Conservation (phyloP, 768 basidiomycete species). For the Daedalea quercina region DNA sequence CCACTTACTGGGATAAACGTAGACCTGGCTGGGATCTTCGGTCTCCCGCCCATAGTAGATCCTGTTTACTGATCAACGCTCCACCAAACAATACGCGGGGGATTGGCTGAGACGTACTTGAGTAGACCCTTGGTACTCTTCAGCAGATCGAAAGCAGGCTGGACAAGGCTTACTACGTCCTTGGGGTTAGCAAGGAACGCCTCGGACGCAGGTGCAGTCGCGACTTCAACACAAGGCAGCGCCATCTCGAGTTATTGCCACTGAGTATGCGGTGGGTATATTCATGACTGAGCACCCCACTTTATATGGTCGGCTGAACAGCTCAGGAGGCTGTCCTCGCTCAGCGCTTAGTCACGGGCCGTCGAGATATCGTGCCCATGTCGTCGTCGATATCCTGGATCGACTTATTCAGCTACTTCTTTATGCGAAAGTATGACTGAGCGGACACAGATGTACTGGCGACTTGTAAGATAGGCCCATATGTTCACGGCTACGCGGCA, state of each 20-base stretch:
- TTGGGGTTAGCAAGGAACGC: conserved; percentile 10
- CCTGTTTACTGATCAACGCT: background rate
- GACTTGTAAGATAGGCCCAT: too few species aligned
- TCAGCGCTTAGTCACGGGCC: too few species aligned
- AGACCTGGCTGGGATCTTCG: conserved; percentile 13
- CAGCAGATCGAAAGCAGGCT: conserved; percentile 10
- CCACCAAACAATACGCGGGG: background rate
- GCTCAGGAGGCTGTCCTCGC: too few species aligned
- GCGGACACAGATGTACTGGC: too few species aligned
- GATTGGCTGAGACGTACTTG: background rate
- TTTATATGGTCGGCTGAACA: too few species aligned
- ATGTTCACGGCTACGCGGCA: too few species aligned
- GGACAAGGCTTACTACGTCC: conserved; percentile 8
- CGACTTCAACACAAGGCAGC: conserved; percentile 13
- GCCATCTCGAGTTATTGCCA: background rate
- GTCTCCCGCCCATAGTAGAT: conserved; percentile 11
- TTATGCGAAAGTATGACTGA: too few species aligned
- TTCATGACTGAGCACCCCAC: background rate
- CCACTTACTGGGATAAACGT: conserved; percentile 9
- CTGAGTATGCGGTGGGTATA: background rate
- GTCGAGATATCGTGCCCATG: too few species aligned
- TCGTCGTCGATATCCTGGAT: too few species aligned
- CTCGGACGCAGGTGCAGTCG: conserved; percentile 7
- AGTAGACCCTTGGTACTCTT: background rate
- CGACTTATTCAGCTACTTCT: too few species aligned